Base-by-base conservation (phyloP, 2,329 filamentous ascomycete genomes). In the Penicillium sclerotiorum region DNA sequence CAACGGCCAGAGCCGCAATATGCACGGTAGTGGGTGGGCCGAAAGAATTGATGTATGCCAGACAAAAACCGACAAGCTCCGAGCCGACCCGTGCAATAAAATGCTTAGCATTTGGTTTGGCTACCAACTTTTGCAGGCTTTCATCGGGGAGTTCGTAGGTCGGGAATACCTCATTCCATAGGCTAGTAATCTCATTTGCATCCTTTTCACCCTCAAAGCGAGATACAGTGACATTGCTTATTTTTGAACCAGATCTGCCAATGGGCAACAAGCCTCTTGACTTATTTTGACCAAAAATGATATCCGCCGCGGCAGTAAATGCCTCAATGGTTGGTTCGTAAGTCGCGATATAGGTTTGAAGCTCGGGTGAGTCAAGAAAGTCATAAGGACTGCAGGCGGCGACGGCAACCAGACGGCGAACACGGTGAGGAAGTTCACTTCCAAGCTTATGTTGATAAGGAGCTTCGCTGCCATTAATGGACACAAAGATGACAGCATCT, bases 311-410 rank as follows among this genome's bases (percentile, higher is more conserved):
- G 8, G 71, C 67, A 17, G 61, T 56, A 47, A 76, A 77, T 3
- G 74, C 73, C 38, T 73, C 71, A 11, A 66, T 43, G 0, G 72
- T 77, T 12, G 74, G 74, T 43, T 77, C 74, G 44, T 77, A 76
- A 5, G 71, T 76, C 5, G 72, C 58, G 27, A 77, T 65, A 42
- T 76, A 76, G 15, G 74, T 76, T 44, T 65, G 64, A 23, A 74
- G 63, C 7, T 56, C 57, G 1, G 50, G 49, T 8, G 67, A 66
- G 18, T 73, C 63, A 4, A 77, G 57, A 21, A 77, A 75, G 50
- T 77, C 75, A 47, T 76, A 77, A 2, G 74, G 73, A 53, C 67
- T 72, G 48, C 72, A 73, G 4, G 70, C 72, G 23, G 73, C 74
- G 52, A 77, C 62, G 9, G 65, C 59, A 37, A 77, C 67, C 32